phyloP scores from a whole-genome alignment of 257 asterid genomes.

The Nicotiana attenuata region DNA sequence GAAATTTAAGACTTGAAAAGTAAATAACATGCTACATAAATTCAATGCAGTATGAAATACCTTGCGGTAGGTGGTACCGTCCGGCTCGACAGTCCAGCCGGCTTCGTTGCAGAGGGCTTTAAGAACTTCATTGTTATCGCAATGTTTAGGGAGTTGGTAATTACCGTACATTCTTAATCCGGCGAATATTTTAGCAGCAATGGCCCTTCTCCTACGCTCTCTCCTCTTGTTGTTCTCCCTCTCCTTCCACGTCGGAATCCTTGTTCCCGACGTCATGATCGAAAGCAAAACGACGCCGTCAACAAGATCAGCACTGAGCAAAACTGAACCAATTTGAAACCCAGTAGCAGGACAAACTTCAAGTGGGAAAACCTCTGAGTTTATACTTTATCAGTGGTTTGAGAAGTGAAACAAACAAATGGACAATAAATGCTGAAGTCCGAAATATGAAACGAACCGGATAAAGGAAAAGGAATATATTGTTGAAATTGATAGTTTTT shows the following conservation, averaged over 20 bases:
- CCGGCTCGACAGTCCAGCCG: constrained; percentile 69
- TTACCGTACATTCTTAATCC: constrained; percentile 68
- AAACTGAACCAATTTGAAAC: background rate
- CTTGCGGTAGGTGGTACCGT: constrained; percentile 73
- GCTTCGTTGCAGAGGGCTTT: constrained; percentile 70
- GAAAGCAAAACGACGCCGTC: background rate
- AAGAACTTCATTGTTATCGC: constrained; percentile 77
- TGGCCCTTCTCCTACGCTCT: constrained; percentile 66
- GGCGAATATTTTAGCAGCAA: constrained; percentile 63
- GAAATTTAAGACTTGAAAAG: no score
- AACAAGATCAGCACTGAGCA: background rate
- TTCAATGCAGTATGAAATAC: constrained; percentile 14
- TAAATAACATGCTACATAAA: background rate
- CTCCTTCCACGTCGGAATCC: constrained; percentile 75
- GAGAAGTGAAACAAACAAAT: background rate
- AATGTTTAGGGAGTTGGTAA: constrained; percentile 61
- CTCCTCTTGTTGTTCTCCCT: constrained; percentile 75
- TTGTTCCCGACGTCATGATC: constrained; percentile 43
- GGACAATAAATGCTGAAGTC: background rate
- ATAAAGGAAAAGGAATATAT: background rate
- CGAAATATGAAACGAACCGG: background rate
- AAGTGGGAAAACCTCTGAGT: background rate
- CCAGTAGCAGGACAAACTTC: background rate
- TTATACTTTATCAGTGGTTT: background rate
- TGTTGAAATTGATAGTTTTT: background rate